These are phyloP conservation scores for Chalaropsis thielavioides DNA, from an alignment of 2,329 filamentous ascomycete genomes.

Conservation along the genomic window DNA sequence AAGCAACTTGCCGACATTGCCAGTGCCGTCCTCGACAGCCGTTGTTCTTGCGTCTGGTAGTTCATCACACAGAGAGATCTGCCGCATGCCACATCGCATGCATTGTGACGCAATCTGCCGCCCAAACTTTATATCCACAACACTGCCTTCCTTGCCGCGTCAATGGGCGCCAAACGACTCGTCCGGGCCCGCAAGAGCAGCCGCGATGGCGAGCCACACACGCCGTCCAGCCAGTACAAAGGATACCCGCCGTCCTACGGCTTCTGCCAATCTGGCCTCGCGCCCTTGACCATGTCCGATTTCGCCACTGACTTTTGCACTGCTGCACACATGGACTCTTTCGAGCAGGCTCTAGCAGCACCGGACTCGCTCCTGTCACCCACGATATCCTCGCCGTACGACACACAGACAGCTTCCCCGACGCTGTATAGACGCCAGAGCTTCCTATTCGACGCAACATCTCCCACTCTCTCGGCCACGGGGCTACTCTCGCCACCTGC, in stretches of 20 bases:
- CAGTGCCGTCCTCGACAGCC: neutral
- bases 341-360: conserved; percentile 67
- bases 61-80: neutral
- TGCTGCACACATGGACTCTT: conserved; percentile 58
- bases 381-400: conserved; percentile 35
- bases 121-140: conserved; percentile 6
- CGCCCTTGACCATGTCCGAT: conserved; percentile 60
- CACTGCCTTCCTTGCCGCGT: neutral
- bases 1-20: neutral
- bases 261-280: conserved; percentile 49
- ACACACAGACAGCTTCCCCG: conserved; percentile 20
- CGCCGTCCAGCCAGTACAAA: neutral
- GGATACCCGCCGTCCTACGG: conserved; percentile 32
- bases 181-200: neutral
- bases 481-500: conserved; percentile 27
- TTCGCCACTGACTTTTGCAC: conserved; percentile 62
- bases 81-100: neutral
- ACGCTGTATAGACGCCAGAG: conserved; percentile 21
- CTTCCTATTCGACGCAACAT: neutral
- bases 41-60: neutral
- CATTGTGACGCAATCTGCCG: neutral
- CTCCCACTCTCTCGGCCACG: conserved; percentile 15
- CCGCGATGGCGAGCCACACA: neutral
- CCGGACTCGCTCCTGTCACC: conserved; percentile 56
- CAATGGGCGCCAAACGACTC: conserved; percentile 6